Conservation (phyloP, 2,329 filamentous ascomycete species). For the Rhinocladiella similis region DNA sequence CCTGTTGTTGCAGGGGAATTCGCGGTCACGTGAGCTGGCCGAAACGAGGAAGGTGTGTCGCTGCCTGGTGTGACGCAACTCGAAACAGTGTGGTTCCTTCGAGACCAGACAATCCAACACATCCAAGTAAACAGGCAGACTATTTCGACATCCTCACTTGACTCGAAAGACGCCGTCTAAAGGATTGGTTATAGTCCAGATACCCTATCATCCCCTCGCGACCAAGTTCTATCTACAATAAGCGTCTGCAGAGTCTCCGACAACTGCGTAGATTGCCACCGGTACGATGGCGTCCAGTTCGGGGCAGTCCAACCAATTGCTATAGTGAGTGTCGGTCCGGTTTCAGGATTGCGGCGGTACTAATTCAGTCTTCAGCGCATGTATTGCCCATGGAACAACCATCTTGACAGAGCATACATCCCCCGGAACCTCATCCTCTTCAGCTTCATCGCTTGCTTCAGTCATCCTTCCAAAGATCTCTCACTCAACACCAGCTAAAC, state of each 20-base stretch:
- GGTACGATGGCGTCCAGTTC: slow-evolving; percentile 70
- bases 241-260: neutral
- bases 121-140: neutral
- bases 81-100: neutral
- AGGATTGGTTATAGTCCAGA: neutral
- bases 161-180: neutral
- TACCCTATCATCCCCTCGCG: neutral
- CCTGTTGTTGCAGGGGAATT: neutral
- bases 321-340: slow-evolving; percentile 61
- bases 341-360: neutral
- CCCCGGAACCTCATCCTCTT: slow-evolving; percentile 77
- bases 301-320: slow-evolving; percentile 63
- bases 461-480: slow-evolving; percentile 93
- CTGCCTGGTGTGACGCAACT: neutral
- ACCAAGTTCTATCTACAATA: neutral
- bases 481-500: slow-evolving; percentile 77
- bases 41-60: too few species aligned
- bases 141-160: neutral
- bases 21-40: neutral
- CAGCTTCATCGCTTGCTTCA: slow-evolving; percentile 84
- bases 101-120: neutral
- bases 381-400: slow-evolving; percentile 89
- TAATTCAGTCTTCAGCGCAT: slow-evolving; percentile 61
- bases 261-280: neutral
- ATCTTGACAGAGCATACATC: slow-evolving; percentile 92